Conservation (phyloP, 139 green algal genomes). For the Pycnococcus provasolii region DNA sequence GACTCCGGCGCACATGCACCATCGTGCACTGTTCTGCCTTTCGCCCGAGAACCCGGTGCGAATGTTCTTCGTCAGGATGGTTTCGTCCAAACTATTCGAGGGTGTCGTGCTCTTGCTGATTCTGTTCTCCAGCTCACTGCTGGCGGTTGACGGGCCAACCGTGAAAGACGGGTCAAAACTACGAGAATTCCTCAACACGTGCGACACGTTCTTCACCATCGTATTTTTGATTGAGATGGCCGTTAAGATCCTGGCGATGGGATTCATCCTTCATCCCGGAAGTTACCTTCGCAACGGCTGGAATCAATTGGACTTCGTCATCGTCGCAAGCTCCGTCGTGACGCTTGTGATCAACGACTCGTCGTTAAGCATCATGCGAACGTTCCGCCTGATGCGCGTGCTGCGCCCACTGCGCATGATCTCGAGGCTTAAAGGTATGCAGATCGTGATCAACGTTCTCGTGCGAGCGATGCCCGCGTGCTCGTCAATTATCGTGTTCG, state of each 20-base stretch:
- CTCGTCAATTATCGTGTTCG: constrained; percentile 31
- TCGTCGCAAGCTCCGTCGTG: background rate
- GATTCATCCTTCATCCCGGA: background rate
- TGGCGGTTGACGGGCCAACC: constrained; percentile 17
- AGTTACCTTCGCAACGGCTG: constrained; percentile 13
- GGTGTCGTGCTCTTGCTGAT: constrained; percentile 16
- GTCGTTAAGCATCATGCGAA: background rate
- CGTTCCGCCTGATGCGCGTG: constrained; percentile 9
- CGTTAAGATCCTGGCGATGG: constrained; percentile 15
- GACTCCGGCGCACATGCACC: too few relatives aligned
- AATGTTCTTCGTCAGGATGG: background rate
- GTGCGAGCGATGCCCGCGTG: constrained; percentile 29
- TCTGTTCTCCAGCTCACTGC: constrained; percentile 6
- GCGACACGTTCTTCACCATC: constrained; percentile 19
- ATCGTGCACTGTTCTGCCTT: too few relatives aligned
- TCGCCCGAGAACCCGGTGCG: background rate
- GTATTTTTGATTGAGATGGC: constrained; percentile 15
- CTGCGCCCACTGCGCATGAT: constrained; percentile 6
- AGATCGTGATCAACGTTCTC: constrained; percentile 34
- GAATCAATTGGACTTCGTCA: constrained; percentile 19
- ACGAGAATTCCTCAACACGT: constrained; percentile 5
- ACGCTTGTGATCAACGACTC: background rate
- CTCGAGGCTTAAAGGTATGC: constrained; percentile 19
- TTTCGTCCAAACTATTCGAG: constrained; percentile 13
- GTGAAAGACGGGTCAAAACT: background rate